Evolutionary conservation across 345 rosid genomes (phyloP), one percentile per base, ranked within the genome.

Genomic region (Brassica rapa): DNA sequence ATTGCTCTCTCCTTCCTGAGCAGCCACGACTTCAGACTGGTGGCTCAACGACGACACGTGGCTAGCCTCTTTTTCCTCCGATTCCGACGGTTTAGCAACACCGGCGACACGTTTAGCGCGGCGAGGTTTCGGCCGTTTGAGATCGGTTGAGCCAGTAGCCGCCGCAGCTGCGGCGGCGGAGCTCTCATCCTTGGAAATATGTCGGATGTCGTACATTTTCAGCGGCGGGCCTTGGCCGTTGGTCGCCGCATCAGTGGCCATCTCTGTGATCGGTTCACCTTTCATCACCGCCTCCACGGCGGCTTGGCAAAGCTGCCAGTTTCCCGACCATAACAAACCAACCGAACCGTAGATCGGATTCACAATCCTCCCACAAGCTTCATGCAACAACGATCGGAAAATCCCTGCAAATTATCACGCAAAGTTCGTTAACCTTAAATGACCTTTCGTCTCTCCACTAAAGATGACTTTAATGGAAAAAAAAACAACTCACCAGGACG

Each of bases 281-380:
- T 86, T 91, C 3, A 95, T 80, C 33, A 95, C 97, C 10, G 98
- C 84, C 41, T 93, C 98, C 0, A 95, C 99, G 2, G 99, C 99
- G 25, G 89, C 84, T 80, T 95, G 97, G 64, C 99, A 95, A 57
- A 93, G 96, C 49, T 88, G 92, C 99, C 99, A 95, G 69, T 89
- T 87, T 35, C 98, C 98, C 1, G 98, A 91, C 96, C 94, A 90
- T 53, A 95, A 74, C 83, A 95, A 78, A 29, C 99, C 99, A 0
- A 93, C 97, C 6, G 99, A 95, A 2, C 99, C 99, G 61, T 91
- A 93, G 66, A 95, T 93, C 73, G 99, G 99, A 82, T 95, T 91
- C 75, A 95, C 98, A 16, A 95, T 90, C 84, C 99, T 83, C 5
- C 99, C 99, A 62, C 99, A 95, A 2, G 99, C 99, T 85, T 95